Conservation (phyloP, 1,284 basidiomycete species). For the Takashimella tepidaria region DNA sequence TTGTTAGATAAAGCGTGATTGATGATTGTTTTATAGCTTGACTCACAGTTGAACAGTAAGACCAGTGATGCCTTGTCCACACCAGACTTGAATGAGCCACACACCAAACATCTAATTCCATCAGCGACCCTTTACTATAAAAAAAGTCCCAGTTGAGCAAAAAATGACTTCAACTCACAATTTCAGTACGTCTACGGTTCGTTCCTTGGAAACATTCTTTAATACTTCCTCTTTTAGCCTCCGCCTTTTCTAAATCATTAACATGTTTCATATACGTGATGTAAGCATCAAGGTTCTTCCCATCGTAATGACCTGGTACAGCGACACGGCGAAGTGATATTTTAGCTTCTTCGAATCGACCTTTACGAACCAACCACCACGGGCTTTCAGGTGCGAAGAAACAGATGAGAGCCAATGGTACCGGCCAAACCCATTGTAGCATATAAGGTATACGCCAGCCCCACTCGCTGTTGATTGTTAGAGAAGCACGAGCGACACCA, state of each 20-base stretch:
- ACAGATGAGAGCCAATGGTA: constrained; percentile 11
- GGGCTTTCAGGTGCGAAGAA: constrained; percentile 26
- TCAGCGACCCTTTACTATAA: no score
- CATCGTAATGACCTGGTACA: constrained; percentile 28
- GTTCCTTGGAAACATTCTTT: constrained; percentile 47
- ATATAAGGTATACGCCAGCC: constrained; percentile 19
- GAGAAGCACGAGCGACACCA: constrained; percentile 44
- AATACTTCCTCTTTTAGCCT: constrained; percentile 44
- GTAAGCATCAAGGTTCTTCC: constrained; percentile 34
- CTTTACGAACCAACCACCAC: constrained; percentile 48
- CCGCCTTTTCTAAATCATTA: constrained; percentile 19
- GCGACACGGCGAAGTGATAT: constrained; percentile 35
- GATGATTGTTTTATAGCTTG: no score
- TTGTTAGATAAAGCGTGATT: no score
- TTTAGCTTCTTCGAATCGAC: constrained; percentile 44
- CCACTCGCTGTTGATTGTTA: constrained; percentile 32
- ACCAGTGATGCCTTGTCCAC: constrained; percentile 2
- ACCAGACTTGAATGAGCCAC: constrained; percentile 28
- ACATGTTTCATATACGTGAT: constrained; percentile 37
- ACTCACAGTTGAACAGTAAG: constrained; percentile 15
- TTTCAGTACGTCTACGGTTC: constrained; percentile 50
- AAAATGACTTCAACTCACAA: constrained; percentile 21
- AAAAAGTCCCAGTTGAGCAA: neutral
- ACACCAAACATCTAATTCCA: constrained; percentile 22
- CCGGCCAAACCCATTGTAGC: constrained; percentile 24